Percentiles rank a stretch among this genome's conserved stretches.
Conservation (phyloP, 2,329 filamentous ascomycete genomes). For the Fusarium dlaminii region DNA sequence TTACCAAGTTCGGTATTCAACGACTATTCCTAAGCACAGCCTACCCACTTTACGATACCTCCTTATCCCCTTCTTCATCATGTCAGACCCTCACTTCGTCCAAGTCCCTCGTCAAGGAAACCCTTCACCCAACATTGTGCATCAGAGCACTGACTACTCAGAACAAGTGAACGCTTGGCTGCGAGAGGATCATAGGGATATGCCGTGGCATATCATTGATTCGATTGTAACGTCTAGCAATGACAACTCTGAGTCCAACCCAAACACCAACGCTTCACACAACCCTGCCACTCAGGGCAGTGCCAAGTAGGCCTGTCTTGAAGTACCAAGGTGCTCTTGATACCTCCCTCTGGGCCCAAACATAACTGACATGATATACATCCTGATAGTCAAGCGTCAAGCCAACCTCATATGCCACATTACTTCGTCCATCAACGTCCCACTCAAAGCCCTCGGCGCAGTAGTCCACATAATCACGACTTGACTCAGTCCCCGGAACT, state of each 20-base stretch:
- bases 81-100: accelerated
- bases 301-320: neutral
- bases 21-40: neutral
- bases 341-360: accelerated
- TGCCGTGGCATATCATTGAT: slow-evolving; percentile 4
- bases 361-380: neutral
- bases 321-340: too few species aligned
- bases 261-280: accelerated
- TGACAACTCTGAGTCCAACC: neutral
- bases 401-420: accelerated
- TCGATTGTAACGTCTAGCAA: neutral
- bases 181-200: neutral
- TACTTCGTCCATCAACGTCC: neutral
- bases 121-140: neutral
- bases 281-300: slow-evolving; percentile 1
- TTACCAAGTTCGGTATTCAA: neutral
- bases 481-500: neutral
- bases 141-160: neutral
- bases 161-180: neutral
- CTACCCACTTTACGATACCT: neutral
- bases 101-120: neutral
- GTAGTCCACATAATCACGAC: accelerated
- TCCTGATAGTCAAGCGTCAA: accelerated
- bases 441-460: too few species aligned
- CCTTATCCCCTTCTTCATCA: neutral